Percentiles rank a stretch among this genome's conserved stretches.
phyloP scores from a whole-genome alignment of 306 rosid species.

The Quillaja saponaria region DNA sequence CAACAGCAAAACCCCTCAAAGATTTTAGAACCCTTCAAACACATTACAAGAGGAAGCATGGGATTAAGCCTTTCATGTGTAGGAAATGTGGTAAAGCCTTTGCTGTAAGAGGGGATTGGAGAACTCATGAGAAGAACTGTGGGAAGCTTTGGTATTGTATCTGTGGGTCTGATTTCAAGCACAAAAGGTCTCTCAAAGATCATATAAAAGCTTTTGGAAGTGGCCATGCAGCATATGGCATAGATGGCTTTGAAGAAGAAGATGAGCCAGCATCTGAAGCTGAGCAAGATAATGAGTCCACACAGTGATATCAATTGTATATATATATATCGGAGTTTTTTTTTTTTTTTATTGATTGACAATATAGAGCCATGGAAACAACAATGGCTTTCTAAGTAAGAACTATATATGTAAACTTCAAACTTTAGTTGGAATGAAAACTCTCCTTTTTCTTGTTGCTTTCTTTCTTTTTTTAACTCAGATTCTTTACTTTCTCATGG shows the following conservation, averaged over 20 bases:
- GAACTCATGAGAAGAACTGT: slow-evolving; percentile 96
- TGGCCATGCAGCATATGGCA: slow-evolving; percentile 84
- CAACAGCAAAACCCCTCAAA: slow-evolving; percentile 83
- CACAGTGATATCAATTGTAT: slow-evolving; percentile 28
- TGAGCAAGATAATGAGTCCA: slow-evolving; percentile 81
- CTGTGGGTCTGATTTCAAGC: slow-evolving; percentile 96
- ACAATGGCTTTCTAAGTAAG: slow-evolving; percentile 33
- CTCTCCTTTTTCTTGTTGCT: background rate
- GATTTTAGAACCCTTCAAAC: slow-evolving; percentile 97
- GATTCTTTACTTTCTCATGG: no score
- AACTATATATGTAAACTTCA: slow-evolving; percentile 32
- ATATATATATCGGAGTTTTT: slow-evolving; percentile 34
- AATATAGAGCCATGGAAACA: background rate
- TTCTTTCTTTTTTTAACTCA: background rate
- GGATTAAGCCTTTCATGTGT: slow-evolving; percentile 94
- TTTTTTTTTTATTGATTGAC: no score
- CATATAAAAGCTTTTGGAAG: slow-evolving; percentile 90
- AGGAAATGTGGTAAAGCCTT: slow-evolving; percentile 93
- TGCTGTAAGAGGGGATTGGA: slow-evolving; percentile 95
- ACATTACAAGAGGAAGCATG: slow-evolving; percentile 96
- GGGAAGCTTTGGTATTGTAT: slow-evolving; percentile 97
- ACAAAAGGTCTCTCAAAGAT: slow-evolving; percentile 90
- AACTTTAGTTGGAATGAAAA: slow-evolving; percentile 34
- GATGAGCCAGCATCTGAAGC: slow-evolving; percentile 97
- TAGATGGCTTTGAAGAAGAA: slow-evolving; percentile 75